phyloP scores from a whole-genome alignment of 495 filamentous ascomycete species.

The Lepraria neglecta region DNA sequence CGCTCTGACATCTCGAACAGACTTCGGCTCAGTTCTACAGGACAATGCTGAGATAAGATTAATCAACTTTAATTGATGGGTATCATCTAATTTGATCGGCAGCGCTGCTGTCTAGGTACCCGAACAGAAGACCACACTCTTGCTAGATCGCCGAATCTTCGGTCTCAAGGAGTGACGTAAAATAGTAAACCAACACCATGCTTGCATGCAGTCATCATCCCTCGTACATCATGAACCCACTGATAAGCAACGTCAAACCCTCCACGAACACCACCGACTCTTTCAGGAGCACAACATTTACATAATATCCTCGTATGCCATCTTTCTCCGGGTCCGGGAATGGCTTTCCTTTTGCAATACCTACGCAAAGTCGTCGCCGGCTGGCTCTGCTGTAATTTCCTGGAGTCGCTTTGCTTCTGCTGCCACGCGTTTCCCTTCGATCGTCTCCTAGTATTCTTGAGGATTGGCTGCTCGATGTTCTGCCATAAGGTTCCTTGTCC shows the following conservation, averaged over 20 bases:
- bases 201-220: too few species aligned
- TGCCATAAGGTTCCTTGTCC: background rate
- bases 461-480: background rate
- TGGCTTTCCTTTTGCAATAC: too few species aligned
- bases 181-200: too few species aligned
- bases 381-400: background rate
- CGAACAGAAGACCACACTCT: background rate
- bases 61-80: background rate
- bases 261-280: too few species aligned
- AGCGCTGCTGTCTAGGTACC: background rate
- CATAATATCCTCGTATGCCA: background rate
- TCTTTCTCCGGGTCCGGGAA: too few species aligned
- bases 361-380: background rate
- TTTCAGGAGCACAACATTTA: too few species aligned
- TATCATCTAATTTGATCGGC: background rate
- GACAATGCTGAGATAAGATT: background rate
- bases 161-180: background rate
- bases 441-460: background rate
- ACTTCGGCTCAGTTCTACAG: background rate
- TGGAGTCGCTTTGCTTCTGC: background rate
- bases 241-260: too few species aligned
- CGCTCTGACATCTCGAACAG: background rate
- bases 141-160: background rate
- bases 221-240: too few species aligned
- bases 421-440: background rate